Evolutionary conservation across 108 stramenopile genomes (phyloP), one percentile per base, ranked within the genome.

Genomic region (Nitzschia palea): DNA sequence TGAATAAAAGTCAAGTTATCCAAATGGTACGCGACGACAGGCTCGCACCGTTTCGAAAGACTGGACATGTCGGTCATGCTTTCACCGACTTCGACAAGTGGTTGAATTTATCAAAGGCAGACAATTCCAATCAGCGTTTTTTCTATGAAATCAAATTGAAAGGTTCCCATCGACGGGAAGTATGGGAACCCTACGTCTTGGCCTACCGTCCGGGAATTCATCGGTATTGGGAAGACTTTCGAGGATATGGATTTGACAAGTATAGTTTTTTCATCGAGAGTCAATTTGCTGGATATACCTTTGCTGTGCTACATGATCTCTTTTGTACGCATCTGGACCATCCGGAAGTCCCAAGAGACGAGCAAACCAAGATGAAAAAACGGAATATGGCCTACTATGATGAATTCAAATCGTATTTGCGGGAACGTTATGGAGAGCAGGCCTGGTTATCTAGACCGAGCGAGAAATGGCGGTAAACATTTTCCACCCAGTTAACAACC

Each of bases 101-200:
- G 31, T 34, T 56, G 12, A 17, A 1, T 4, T 33, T 33, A 17
- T 2, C 31, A 1, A 17, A 14, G 2, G 55, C 2, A 20, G 31
- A 18, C 55, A 31, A 1, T 32, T 12, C 30, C 29, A 34, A 48
- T 48, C 8, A 20, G 18, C 15, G n/a, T 20, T 48, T 18, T 18
- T 48, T 48, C 47, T 48, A 48, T 20, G 47, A 48, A 10, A 8
- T 48, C 22, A 12, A 12, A 20, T 20, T 48, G 18, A 48, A 20
- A 20, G 47, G 47, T 5, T 20, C 47, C 47, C 15, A 48, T 12
- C 47, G 47, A 20, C 47, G 5, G 17, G 30, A 34, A 15, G 5
- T 34, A 1, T 56, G 55, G 55, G 65, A 74, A 37, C 73, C 73
- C 2, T 67, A 74, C 42, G 66, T 74, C 9, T 14, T 67, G 22